Base-by-base conservation (phyloP, 768 basidiomycete species). In the Suillus lakei region DNA sequence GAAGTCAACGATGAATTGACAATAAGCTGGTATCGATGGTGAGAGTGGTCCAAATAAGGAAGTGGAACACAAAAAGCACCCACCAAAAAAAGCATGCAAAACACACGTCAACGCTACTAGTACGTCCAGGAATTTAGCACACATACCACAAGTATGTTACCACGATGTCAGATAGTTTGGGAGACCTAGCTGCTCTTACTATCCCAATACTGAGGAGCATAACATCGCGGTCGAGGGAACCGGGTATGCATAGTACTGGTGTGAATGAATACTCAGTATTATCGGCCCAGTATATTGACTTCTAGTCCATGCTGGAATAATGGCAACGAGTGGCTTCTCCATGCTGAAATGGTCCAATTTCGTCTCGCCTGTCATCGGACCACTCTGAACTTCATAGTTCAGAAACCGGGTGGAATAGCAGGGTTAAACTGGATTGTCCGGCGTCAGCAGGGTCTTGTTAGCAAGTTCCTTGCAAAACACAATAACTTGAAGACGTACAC, bases 21-120 rank as follows among this genome's bases (percentile, higher is more conserved):
- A 59, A 59, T 59, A 59, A 59, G 38, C 23, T 39, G n/a, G 36
- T 56, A 56, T 56, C 32, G 34, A 58, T 13, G 53, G 53, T 32
- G 32, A 32, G 54, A 36, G 38, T 28, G 4, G 18, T 59, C 58
- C 28, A 18, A 59, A 41, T 30, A 59, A 41, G 58, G 39, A 59
- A 28, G 18, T 13, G 3, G 39, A 21, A 28, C 26, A 16, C 34
- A 36, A 56, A 38, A 56, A 38, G 34, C 55, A 48, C 23, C 23
- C n/a, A n/a, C 5, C 21, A 46, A n/a, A 44, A 15, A 48, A 46
- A 46, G n/a, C 7, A 41, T 16, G 39, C 5, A 9, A 43, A 43
- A 43, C 44, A n/a, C n/a, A n/a, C n/a, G n/a, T 44, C 44, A 46
- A n/a, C 44, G 13, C n/a, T 23, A 12, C 12, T 34, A 7, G 7